Evolutionary conservation across 805 yeast genomes (phyloP).

Genomic region (Starmerella riodocensis): DNA sequence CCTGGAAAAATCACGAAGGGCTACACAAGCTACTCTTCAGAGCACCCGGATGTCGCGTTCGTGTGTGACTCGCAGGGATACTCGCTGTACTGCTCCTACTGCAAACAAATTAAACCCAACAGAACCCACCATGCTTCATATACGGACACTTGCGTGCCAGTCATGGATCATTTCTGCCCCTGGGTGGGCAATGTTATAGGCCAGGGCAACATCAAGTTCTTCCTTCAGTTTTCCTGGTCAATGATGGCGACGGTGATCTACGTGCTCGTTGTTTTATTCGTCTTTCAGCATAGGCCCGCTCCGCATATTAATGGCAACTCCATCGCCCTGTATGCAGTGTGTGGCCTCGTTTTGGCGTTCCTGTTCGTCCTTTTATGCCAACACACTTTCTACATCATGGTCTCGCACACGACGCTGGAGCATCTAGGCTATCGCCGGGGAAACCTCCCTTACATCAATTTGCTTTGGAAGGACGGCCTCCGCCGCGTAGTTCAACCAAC

Average conservation of each 20-base stretch:
- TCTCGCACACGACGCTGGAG: conserved; percentile 33
- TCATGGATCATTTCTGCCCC: conserved; percentile 73
- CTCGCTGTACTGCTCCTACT: conserved; percentile 61
- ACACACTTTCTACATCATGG: conserved; percentile 35
- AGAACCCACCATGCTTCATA: conserved; percentile 60
- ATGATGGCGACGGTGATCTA: conserved; percentile 31
- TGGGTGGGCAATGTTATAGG: conserved; percentile 71
- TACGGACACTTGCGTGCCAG: conserved; percentile 45
- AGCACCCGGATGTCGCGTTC: conserved; percentile 30
- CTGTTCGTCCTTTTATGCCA: conserved; percentile 32
- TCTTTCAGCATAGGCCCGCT: conserved; percentile 24
- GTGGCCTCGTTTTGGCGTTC: conserved; percentile 37
- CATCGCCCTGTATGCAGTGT: conserved; percentile 35
- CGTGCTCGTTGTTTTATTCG: conserved; percentile 31
- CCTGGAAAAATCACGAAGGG: conserved; percentile 39
- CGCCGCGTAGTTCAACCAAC: conserved; percentile 35
- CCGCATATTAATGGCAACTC: conserved; percentile 35
- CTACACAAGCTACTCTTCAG: conserved; percentile 7
- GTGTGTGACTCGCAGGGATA: conserved; percentile 59
- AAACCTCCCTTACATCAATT: conserved; percentile 26
- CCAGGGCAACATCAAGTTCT: conserved; percentile 45
- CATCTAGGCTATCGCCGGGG: conserved; percentile 31
- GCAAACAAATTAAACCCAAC: conserved; percentile 51
- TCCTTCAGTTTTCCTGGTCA: conserved; percentile 37
- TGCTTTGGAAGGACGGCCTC: conserved; percentile 30